phyloP scores from a whole-genome alignment of 2,329 filamentous ascomycete genomes.

The Aspergillus puulaauensis region DNA sequence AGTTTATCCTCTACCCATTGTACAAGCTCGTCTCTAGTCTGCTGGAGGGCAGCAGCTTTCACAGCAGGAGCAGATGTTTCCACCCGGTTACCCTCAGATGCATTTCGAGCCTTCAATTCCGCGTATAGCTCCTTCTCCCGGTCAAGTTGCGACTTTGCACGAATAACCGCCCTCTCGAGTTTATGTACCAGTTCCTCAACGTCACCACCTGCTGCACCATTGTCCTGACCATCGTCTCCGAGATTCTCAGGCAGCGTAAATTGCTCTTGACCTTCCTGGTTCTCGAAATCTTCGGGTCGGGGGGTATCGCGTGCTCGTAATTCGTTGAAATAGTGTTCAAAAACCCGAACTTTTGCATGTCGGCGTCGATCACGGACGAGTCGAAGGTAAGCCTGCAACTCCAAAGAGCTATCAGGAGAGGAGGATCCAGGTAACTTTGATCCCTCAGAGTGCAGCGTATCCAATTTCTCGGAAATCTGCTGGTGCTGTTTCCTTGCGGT shows the following conservation, averaged over 20 bases:
- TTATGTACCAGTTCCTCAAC: constrained; percentile 37
- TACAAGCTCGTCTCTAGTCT: constrained; percentile 50
- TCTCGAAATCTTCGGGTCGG: constrained; percentile 22
- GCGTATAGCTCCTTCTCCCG: constrained; percentile 36
- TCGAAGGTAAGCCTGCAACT: constrained; percentile 42
- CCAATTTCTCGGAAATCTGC: constrained; percentile 32
- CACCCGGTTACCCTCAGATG: constrained; percentile 5
- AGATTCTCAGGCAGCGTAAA: constrained; percentile 17
- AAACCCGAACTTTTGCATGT: constrained; percentile 47
- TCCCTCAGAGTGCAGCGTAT: constrained; percentile 24
- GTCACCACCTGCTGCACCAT: constrained; percentile 15
- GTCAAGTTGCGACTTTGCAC: constrained; percentile 37
- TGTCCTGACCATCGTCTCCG: constrained; percentile 14
- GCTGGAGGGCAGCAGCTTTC: constrained; percentile 40
- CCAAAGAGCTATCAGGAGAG: constrained; percentile 22
- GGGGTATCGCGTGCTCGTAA: constrained; percentile 31
- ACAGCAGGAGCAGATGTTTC: constrained; percentile 13
- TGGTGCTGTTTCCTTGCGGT: constrained; percentile 41
- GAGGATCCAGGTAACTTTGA: constrained; percentile 16
- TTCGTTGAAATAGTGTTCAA: constrained; percentile 47
- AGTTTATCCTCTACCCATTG: constrained; percentile 53
- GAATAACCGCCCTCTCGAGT: constrained; percentile 40
- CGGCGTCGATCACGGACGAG: constrained; percentile 48
- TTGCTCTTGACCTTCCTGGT: constrained; percentile 15
- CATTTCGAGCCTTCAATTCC: constrained; percentile 28